Evolutionary conservation across 2,329 filamentous ascomycete species (phyloP), one percentile per base, ranked within the genome.

Genomic region (Trichoderma asperellum): DNA sequence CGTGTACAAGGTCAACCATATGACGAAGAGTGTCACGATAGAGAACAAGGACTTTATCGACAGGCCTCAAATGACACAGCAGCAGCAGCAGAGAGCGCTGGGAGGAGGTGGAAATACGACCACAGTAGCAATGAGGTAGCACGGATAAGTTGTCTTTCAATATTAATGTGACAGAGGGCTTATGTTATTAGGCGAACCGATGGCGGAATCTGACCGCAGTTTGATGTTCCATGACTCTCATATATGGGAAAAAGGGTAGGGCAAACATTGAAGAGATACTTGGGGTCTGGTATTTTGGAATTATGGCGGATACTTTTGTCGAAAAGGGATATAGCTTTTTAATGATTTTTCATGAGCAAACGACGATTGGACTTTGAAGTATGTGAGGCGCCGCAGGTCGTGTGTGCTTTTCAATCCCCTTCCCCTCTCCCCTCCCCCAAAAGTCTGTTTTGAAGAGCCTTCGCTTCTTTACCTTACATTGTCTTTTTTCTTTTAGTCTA

Each of bases 1-100:
- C 74, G 96, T 99, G 68, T 99, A 99, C 85, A 99, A 99, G 85
- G 96, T 99, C 79, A 98, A 97, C 81, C 95, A 99, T 81, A 99
- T 98, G 90, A 96, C 92, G 71, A 96, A 95, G 88, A 94, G 92
- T 80, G 92, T 96, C 27, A 94, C 92, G 65, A 93, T 96, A 72
- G 92, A 96, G 81, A 96, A 96, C 81, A 85, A 85, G 73, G 92
- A 96, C 81, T 96, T 91, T 77, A 92, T 92, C 74, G 77, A 77
- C 70, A 78, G 83, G 73, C 78, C 76, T 34, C 73, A 74, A 57
- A 76, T 73, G 64, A 78, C 77, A 43, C 16, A 5, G 57, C 79
- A 77, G 73, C 74, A 74, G 70, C 71, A 76, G 43, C 80, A 78
- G 68, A 73, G 18, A 72, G 60, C 52, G 73, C 70, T 18, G n/a